Evolutionary conservation across 768 basidiomycete genomes (phyloP).

Genomic region (Royoungia palumana): DNA sequence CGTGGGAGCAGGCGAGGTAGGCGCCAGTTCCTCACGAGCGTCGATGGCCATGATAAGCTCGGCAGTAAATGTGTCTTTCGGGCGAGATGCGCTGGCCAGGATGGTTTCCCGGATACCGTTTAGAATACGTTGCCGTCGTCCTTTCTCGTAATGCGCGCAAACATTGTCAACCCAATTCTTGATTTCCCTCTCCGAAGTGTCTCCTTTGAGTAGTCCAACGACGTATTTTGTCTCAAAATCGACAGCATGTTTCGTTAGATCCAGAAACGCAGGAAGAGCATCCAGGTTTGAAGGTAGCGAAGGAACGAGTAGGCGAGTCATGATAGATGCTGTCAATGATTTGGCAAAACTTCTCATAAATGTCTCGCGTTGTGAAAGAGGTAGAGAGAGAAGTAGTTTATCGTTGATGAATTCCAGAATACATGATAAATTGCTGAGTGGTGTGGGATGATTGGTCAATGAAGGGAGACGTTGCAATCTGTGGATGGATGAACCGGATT

Average conservation of each 20-base stretch:
- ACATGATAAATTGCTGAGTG: constrained; percentile 52
- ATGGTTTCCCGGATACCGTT: constrained; percentile 59
- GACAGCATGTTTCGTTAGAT: constrained; percentile 54
- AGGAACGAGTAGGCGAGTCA: constrained; percentile 65
- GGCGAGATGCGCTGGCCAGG: constrained; percentile 24
- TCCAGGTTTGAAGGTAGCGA: constrained; percentile 65
- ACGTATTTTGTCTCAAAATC: constrained; percentile 62
- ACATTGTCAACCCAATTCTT: constrained; percentile 67
- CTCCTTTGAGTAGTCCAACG: constrained; percentile 47
- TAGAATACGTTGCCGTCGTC: constrained; percentile 63
- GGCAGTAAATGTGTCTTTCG: constrained; percentile 27
- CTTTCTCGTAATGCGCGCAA: constrained; percentile 73
- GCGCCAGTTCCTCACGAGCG: background rate
- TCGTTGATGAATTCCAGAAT: constrained; percentile 62
- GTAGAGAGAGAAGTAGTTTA: constrained; percentile 55
- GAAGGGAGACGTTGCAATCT: constrained; percentile 48
- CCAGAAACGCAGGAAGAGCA: constrained; percentile 59
- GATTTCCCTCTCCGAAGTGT: constrained; percentile 49
- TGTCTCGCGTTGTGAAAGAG: constrained; percentile 39
- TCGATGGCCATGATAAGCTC: constrained; percentile 12
- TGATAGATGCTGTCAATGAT: constrained; percentile 55
- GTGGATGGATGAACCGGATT: constrained; percentile 36
- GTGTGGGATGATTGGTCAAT: constrained; percentile 36
- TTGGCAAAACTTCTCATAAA: constrained; percentile 61
- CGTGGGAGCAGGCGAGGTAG: constrained; percentile 15